Conservation (phyloP, 2,329 filamentous ascomycete species). For the Ophiocordyceps unilateralis region DNA sequence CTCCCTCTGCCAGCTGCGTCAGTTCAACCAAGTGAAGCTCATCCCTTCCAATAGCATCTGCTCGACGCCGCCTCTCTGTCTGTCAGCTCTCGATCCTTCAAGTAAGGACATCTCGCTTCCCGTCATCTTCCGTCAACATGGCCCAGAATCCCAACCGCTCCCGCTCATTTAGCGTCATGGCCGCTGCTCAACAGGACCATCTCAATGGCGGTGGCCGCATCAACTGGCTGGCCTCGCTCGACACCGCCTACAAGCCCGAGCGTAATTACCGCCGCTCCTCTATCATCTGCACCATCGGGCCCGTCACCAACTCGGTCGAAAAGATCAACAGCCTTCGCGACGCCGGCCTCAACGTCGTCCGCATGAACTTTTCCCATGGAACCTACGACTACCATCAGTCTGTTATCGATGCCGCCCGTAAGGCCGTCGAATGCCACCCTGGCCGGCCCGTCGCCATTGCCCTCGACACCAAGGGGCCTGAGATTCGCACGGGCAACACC, state of each 20-base stretch:
- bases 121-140: constrained; percentile 11
- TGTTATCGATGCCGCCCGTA: constrained; percentile 88
- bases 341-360: constrained; percentile 90
- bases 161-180: constrained; percentile 26
- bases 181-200: constrained; percentile 64
- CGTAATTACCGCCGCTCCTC: constrained; percentile 91
- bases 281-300: constrained; percentile 97
- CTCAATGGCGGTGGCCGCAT: constrained; percentile 59
- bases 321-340: constrained; percentile 88
- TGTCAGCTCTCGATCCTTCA: not conserved
- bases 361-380: constrained; percentile 92
- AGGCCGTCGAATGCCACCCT: constrained; percentile 58
- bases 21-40: too few species aligned
- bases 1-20: too few species aligned
- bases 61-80: not conserved
- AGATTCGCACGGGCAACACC: constrained; percentile 46
- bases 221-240: constrained; percentile 51
- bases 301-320: constrained; percentile 96
- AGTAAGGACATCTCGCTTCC: constrained; percentile 1
- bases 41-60: too few species aligned
- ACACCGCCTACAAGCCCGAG: constrained; percentile 74
- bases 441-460: constrained; percentile 92
- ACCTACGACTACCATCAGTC: constrained; percentile 92
- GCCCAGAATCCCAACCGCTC: constrained; percentile 13
- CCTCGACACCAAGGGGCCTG: constrained; percentile 53